Evolutionary conservation across 1,284 basidiomycete species (phyloP).

Genomic region (Microbotryum violaceum): DNA sequence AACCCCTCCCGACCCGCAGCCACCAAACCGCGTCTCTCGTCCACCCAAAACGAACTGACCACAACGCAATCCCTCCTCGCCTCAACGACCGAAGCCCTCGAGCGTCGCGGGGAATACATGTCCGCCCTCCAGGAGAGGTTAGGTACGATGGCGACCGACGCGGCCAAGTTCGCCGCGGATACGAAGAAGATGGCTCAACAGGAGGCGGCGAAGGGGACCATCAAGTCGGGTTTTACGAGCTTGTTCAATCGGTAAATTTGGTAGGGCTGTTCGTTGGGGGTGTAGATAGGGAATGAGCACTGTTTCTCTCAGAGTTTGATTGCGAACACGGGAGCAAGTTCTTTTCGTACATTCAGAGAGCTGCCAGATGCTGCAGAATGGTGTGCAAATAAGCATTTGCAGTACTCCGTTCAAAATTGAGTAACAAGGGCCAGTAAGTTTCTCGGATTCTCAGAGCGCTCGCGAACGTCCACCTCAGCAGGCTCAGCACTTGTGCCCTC

Average conservation of each 20-base stretch:
- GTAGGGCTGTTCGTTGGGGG: too few relatives aligned
- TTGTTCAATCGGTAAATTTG: slow-evolving; percentile 1
- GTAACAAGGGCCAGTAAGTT: too few relatives aligned
- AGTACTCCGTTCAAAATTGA: too few relatives aligned
- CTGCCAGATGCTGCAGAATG: too few relatives aligned
- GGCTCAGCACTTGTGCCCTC: too few relatives aligned
- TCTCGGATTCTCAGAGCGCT: too few relatives aligned
- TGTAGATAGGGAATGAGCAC: too few relatives aligned
- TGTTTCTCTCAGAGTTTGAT: too few relatives aligned
- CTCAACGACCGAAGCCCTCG: slow-evolving; percentile 22
- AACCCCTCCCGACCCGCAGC: not conserved
- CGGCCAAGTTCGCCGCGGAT: slow-evolving; percentile 22
- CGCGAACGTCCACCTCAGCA: too few relatives aligned
- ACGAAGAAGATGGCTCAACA: slow-evolving; percentile 17
- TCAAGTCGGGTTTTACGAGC: not conserved
- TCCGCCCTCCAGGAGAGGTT: slow-evolving; percentile 17
- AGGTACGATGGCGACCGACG: slow-evolving; percentile 13
- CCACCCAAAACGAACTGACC: not conserved
- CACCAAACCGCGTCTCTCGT: not conserved
- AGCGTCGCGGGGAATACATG: slow-evolving; percentile 23
- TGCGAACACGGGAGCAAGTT: too few relatives aligned
- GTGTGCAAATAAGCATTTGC: too few relatives aligned
- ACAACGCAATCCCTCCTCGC: slow-evolving; percentile 13
- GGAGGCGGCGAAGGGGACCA: slow-evolving; percentile 17
- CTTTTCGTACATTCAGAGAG: too few relatives aligned